Evolutionary conservation across 768 basidiomycete species (phyloP).

Genomic region (Rhizopogon salebrosus): DNA sequence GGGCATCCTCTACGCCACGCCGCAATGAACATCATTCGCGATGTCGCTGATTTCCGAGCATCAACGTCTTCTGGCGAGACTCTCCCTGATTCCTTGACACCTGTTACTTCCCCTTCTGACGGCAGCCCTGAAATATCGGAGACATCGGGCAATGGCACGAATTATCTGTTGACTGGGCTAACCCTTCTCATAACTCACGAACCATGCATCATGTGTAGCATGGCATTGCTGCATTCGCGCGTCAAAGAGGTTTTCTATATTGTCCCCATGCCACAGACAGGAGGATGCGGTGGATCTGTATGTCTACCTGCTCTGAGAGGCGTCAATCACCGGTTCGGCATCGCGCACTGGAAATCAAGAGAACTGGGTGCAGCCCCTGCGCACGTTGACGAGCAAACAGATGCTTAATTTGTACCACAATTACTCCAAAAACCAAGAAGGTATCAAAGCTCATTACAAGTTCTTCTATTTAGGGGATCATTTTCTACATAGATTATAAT

Average conservation of each 20-base stretch:
- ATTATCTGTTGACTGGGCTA: constrained; percentile 84
- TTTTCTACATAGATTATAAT: too few species aligned
- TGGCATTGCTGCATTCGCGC: constrained; percentile 94
- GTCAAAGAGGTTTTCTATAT: constrained; percentile 83
- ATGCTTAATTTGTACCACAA: constrained; percentile 17
- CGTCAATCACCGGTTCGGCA: constrained; percentile 84
- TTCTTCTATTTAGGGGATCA: neutral
- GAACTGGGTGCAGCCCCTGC: neutral
- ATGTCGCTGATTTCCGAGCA: constrained; percentile 54
- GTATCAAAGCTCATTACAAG: neutral
- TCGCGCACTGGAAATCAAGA: constrained; percentile 55
- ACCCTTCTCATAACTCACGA: constrained; percentile 92
- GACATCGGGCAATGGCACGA: constrained; percentile 51
- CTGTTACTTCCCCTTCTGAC: neutral
- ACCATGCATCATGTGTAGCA: constrained; percentile 96
- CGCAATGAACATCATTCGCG: constrained; percentile 67
- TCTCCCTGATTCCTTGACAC: neutral
- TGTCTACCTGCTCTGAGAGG: constrained; percentile 79
- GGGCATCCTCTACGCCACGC: constrained; percentile 84
- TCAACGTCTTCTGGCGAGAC: constrained; percentile 5
- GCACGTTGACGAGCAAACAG: constrained; percentile 19
- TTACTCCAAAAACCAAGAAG: neutral
- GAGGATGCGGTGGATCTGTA: constrained; percentile 77
- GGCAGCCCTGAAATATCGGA: constrained; percentile 8
- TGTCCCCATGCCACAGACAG: constrained; percentile 67